A percentile compares a stretch with the other conserved stretches of the same genome.
These are phyloP conservation scores for Elsinoe ampelina DNA, from an alignment of 2,329 filamentous ascomycete species.

Conservation along the genomic window DNA sequence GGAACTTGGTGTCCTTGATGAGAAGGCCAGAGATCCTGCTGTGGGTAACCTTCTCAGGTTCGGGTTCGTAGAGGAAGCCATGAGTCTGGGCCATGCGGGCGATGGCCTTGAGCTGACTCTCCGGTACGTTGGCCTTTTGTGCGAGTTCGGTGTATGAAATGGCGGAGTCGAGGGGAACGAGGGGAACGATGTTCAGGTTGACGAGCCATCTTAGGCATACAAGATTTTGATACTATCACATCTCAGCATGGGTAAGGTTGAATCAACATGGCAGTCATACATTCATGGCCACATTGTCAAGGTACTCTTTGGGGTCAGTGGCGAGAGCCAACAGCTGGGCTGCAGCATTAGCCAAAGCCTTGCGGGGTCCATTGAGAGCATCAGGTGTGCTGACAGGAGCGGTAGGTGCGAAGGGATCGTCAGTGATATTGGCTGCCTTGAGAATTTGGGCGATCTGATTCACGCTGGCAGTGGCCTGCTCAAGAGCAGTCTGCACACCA, in stretches of 20 bases:
- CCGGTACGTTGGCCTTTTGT: conserved; percentile 13
- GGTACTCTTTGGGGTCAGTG: conserved; percentile 18
- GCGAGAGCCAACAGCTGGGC: conserved; percentile 17
- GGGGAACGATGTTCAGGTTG: conserved; percentile 16
- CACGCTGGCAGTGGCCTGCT: conserved; percentile 9
- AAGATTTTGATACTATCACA: conserved; percentile 17
- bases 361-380: conserved; percentile 11
- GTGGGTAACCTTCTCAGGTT: conserved; percentile 17
- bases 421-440: background rate
- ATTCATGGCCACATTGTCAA: conserved; percentile 17
- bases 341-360: conserved; percentile 17
- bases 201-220: conserved; percentile 20
- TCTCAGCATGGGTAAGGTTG: background rate
- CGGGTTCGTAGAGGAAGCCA: conserved; percentile 17
- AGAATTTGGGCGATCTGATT: conserved; percentile 8
- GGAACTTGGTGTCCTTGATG: conserved; percentile 15
- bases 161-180: conserved; percentile 14
- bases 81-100: conserved; percentile 19
- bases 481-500: conserved; percentile 9
- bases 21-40: conserved; percentile 16
- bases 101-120: conserved; percentile 18
- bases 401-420: conserved; percentile 2
- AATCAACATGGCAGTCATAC: conserved; percentile 10
- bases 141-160: conserved; percentile 11
- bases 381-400: background rate